Percentiles rank a stretch among this genome's conserved stretches.
Evolutionary conservation across 2,329 filamentous ascomycete species (phyloP).

Genomic region (Coniochaeta sp.): DNA sequence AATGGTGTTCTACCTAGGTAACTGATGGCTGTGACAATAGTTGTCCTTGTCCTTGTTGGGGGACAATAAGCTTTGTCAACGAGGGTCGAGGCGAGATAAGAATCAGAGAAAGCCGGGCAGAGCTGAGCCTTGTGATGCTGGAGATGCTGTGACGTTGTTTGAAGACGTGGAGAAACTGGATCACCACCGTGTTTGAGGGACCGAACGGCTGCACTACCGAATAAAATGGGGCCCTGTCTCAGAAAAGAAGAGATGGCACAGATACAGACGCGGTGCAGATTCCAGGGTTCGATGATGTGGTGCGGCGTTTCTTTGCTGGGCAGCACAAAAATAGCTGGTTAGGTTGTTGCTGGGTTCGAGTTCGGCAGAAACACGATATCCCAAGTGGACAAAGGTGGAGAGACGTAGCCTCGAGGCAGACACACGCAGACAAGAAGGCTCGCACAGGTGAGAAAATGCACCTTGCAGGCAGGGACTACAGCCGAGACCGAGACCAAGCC

Average conservation of each 20-base stretch:
- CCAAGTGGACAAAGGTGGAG: neutral
- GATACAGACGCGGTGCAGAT: neutral
- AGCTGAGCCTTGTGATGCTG: neutral
- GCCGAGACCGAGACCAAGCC: neutral
- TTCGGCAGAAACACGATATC: neutral
- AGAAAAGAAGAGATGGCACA: neutral
- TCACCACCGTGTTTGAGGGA: neutral
- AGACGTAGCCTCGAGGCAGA: constrained; percentile 1
- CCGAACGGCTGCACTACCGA: neutral
- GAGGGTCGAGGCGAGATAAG: neutral
- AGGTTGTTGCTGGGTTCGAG: neutral
- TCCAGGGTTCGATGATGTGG: neutral
- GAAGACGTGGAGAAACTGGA: neutral
- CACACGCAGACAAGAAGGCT: neutral
- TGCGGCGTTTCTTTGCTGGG: neutral
- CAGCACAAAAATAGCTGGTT: neutral
- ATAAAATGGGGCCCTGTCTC: neutral
- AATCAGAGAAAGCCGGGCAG: neutral
- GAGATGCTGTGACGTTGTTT: neutral
- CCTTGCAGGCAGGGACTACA: neutral
- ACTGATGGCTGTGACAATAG: neutral
- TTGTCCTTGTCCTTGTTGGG: neutral
- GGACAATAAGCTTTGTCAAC: neutral
- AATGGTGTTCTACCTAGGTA: neutral
- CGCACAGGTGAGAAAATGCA: no score